Base-by-base conservation (phyloP, 208 protist species). In the Leishmania amazonensis region DNA sequence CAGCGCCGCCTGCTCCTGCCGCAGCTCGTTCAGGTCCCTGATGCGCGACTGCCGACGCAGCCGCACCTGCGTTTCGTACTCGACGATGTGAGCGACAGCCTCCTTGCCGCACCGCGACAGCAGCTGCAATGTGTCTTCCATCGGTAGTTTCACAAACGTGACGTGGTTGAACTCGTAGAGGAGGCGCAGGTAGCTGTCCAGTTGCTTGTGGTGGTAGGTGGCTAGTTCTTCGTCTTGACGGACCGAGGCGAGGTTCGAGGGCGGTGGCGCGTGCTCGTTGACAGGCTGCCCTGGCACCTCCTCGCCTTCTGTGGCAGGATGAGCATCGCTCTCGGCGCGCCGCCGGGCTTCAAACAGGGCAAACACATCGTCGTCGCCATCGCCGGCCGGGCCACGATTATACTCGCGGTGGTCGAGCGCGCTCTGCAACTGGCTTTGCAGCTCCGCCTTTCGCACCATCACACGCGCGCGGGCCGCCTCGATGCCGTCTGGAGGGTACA, bases 101-200 rank as follows among this genome's bases (percentile, higher is more conserved):
- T 94, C 93, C 64, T 87, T 93, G 11, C 94, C 93, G 77, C 93
- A 96, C 13, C 93, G 89, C 47, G 88, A 85, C 17, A 97, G 85
- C 80, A 96, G 83, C 83, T 90, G 87, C 51, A 97, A 74, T 42
- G 93, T 96, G 84, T 97, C 93, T 47, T 87, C 83, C 83, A 97
- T 91, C 42, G 93, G 91, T 51, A 97, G 82, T 67, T 96, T 96
- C 76, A 94, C 89, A 81, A 97, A 96, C 2, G 89, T 95, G 42
- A 89, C 73, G 83, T 97, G 94, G 73, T 96, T 96, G 73, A 96
- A 97, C 83, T 97, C 94, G 86, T 97, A 97, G 57, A 95, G 82
- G n/a, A 96, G 54, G 6, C 87, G 88, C 45, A 97, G 71, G 62
- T 94, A 89, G 47, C 81, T 80, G 79, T 96, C 93, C 21, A 97